Conservation (phyloP, 2,329 filamentous ascomycete species). For the Penicillium psychrosexuale region DNA sequence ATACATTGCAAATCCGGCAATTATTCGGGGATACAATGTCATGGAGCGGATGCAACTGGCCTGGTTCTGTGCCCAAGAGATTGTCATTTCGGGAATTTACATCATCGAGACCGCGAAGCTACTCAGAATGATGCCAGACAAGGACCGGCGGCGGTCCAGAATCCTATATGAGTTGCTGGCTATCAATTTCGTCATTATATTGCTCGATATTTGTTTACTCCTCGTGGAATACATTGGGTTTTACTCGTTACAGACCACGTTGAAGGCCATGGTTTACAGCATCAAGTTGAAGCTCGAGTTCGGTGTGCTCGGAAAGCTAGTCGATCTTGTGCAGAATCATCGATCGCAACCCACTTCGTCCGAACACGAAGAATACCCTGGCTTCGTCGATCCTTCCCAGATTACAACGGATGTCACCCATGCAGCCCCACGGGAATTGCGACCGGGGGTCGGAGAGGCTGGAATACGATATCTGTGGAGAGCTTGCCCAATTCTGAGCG, state of each 20-base stretch:
- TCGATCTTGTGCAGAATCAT: constrained; percentile 37
- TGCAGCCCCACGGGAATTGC: constrained; percentile 24
- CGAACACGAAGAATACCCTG: constrained; percentile 37
- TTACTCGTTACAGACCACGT: constrained; percentile 45
- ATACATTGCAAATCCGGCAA: constrained; percentile 21
- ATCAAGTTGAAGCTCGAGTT: constrained; percentile 52
- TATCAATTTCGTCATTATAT: constrained; percentile 49
- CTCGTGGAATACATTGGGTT: constrained; percentile 43
- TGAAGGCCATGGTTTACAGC: constrained; percentile 49
- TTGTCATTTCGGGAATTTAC: constrained; percentile 50
- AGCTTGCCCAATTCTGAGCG: constrained; percentile 28
- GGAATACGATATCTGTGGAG: constrained; percentile 29
- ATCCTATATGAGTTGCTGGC: constrained; percentile 49
- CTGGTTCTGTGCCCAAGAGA: constrained; percentile 45
- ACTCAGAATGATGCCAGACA: constrained; percentile 35
- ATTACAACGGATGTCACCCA: constrained; percentile 40
- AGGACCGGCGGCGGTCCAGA: constrained; percentile 36
- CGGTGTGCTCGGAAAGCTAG: constrained; percentile 45
- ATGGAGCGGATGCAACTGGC: constrained; percentile 44
- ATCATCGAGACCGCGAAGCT: constrained; percentile 52
- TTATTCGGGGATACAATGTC: constrained; percentile 43
- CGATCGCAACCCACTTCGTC: constrained; percentile 31
- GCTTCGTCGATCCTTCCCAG: constrained; percentile 42
- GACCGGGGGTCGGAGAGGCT: constrained; percentile 17
- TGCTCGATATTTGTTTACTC: constrained; percentile 47